Evolutionary conservation across 805 yeast species (phyloP), one percentile per base, ranked within the genome.

Genomic region (Teunomyces barrocoloradensis): DNA sequence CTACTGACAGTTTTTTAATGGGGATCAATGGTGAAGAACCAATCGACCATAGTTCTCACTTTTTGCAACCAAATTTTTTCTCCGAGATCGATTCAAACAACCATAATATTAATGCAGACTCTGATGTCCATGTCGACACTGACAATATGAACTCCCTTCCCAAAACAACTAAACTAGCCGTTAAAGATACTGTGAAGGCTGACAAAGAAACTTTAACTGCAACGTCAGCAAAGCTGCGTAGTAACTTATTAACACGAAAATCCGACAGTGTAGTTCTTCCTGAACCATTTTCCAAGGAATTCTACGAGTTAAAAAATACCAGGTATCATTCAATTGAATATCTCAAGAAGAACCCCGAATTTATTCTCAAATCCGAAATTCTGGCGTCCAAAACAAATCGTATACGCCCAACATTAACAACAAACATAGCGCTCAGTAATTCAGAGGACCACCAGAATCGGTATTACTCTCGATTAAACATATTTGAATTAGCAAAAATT

Each of bases 401-500:
- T 6, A 17, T 15, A 18, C 25, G 21, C 4, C 38, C 38, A 34
- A 34, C 13, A 4, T 34, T 34, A 17, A 15, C 38, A 34, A 34
- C 20, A 18, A 18, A 36, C 6, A 36, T 21, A 12, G 23, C 13
- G 9, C 39, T 20, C 20, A 18, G 27, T 13, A 20, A 36, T 17
- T 12, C 40, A n/a, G 40, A 37, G 9, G 12, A 37, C 6, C 28
- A 23, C 4, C 23, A 21, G 28, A 37, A 45, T 34, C 49, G 59
- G 4, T 62, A 75, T 25, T 83, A 80, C 53, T 80, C 87, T 3
- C 65, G 88, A 49, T 60, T 84, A 27, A 83, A 87, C 12, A 69
- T 82, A 3, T 73, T 71, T 30, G 84, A 81, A 43, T 65, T 84
- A 23, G 78, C 84, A 4, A 69, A 69, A 47, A 79, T 81, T 3